Evolutionary conservation across 2,329 filamentous ascomycete genomes (phyloP).

Genomic region (Aschersonia sp.): DNA sequence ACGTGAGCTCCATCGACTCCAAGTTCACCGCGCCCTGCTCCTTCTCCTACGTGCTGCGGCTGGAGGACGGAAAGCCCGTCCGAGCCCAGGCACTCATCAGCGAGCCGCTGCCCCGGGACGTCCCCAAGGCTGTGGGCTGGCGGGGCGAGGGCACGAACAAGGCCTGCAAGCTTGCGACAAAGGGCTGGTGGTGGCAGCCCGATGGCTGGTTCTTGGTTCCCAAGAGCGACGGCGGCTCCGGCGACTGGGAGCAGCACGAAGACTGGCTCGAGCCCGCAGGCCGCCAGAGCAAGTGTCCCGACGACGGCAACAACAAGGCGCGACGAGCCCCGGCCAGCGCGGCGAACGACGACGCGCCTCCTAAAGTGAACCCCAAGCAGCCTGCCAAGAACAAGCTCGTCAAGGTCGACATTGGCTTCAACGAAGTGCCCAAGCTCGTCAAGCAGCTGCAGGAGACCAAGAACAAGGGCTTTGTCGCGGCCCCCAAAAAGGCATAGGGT

Average conservation of each 20-base stretch:
- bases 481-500: not conserved
- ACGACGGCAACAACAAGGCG: not conserved
- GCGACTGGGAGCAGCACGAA: not conserved
- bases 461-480: not conserved
- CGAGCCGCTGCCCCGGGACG: not conserved
- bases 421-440: not conserved
- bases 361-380: too few species aligned
- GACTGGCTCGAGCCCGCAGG: not conserved
- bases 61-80: not conserved
- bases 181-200: not conserved
- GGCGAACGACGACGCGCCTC: too few species aligned
- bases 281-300: not conserved
- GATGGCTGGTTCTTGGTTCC: not conserved
- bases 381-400: not conserved
- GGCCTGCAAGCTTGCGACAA: not conserved
- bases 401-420: not conserved
- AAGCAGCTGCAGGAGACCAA: not conserved
- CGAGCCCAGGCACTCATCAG: not conserved
- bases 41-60: not conserved
- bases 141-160: not conserved
- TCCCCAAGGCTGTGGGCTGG: not conserved
- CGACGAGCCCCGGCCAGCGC: not conserved
- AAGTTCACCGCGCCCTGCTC: not conserved
- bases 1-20: not conserved
- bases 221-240: not conserved